Evolutionary conservation across 768 basidiomycete genomes (phyloP).

Genomic region (Lepiota venenata): DNA sequence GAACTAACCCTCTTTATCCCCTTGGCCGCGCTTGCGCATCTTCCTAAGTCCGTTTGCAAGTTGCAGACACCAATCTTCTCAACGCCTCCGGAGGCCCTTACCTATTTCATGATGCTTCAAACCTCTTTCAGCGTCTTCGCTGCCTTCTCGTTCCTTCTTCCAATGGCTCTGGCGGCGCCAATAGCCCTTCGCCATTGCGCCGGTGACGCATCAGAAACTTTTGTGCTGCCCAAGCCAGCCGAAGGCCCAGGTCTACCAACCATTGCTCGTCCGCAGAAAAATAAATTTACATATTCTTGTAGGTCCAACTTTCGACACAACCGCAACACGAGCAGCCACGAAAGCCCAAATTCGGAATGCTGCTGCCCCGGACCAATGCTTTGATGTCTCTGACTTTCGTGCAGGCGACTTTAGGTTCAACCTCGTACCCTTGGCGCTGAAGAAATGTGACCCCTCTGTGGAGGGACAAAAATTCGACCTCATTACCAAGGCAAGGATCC

Average conservation of each 20-base stretch:
- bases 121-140: too few species aligned
- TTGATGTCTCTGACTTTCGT: slow-evolving; percentile 28
- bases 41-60: too few species aligned
- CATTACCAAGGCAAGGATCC: slow-evolving; percentile 21
- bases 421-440: slow-evolving; percentile 25
- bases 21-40: too few species aligned
- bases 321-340: slow-evolving; percentile 26
- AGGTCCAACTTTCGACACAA: slow-evolving; percentile 26
- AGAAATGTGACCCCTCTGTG: slow-evolving; percentile 21
- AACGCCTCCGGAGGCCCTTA: too few species aligned
- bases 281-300: too few species aligned
- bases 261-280: too few species aligned
- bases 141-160: too few species aligned
- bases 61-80: too few species aligned
- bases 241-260: slow-evolving; percentile 15
- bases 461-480: slow-evolving; percentile 31
- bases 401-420: slow-evolving; percentile 28
- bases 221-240: slow-evolving; percentile 18
- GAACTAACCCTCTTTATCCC: too few species aligned
- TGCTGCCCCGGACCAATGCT: slow-evolving; percentile 22
- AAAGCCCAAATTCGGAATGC: slow-evolving; percentile 23
- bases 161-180: too few species aligned
- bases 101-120: too few species aligned
- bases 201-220: slow-evolving; percentile 11
- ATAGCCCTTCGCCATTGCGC: too few species aligned